phyloP scores from a whole-genome alignment of 805 yeast species.

The Pichia sporocuriosa region DNA sequence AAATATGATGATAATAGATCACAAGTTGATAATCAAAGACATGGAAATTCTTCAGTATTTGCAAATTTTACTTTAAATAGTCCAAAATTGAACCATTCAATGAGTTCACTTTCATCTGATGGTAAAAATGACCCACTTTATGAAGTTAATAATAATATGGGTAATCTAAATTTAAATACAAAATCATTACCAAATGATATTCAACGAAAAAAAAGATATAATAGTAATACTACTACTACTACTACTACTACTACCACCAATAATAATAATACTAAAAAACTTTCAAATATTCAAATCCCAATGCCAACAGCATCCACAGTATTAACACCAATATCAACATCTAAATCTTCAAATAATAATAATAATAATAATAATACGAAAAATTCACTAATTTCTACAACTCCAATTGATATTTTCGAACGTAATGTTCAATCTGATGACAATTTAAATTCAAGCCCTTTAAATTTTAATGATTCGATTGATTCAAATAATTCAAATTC shows the following conservation, averaged over 20 bases:
- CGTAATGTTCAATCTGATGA: constrained; percentile 11
- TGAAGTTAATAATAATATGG: neutral
- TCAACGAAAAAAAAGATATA: constrained; percentile 1
- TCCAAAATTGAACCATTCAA: too few species aligned
- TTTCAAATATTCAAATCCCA: neutral
- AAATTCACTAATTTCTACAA: neutral
- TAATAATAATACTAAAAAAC: too few species aligned
- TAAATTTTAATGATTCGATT: neutral
- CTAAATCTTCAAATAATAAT: too few species aligned
- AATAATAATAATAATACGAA: neutral
- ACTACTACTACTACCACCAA: too few species aligned
- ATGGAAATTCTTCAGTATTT: neutral
- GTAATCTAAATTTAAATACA: neutral
- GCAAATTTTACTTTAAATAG: neutral
- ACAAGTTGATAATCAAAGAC: too few species aligned
- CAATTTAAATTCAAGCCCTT: neutral
- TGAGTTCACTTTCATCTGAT: neutral
- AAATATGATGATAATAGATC: too few species aligned
- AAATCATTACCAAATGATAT: constrained; percentile 4
- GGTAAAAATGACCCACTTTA: neutral
- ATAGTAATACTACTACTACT: too few species aligned
- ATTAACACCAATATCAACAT: neutral
- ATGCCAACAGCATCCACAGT: neutral
- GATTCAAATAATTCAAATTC: neutral
- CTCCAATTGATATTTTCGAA: constrained; percentile 12